Evolutionary conservation across 352 stramenopile species (phyloP), one percentile per base, ranked within the genome.

Genomic region (Ophiocytium majus): DNA sequence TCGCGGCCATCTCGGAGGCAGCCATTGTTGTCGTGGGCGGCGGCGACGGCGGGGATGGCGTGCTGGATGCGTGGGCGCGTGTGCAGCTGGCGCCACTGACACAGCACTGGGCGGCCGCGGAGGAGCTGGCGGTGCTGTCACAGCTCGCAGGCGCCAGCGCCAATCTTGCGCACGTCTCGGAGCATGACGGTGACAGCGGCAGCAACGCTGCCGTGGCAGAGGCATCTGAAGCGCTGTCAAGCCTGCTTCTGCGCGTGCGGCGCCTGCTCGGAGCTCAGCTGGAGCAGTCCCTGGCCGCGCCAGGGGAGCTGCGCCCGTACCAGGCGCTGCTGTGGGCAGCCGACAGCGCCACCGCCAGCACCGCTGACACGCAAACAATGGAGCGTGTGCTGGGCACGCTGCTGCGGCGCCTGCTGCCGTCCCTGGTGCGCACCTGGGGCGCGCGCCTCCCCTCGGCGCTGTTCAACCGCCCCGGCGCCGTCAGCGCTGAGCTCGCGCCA

Each of bases 311-410:
- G 9, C 79, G 92, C 75, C 89, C 92, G 49, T 94, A 93, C 83
- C 93, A 95, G 82, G 93, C 91, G 33, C 81, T 95, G 10, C 31
- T 93, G 34, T 95, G 93, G 92, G 88, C 91, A 64, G 88, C 91
- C 75, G 90, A 94, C 37, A 90, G 86, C 83, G 71, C 89, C 9
- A n/a, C 14, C 0, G 49, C 14, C 31, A 19, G 31, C 0, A 82
- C 79, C 1, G 50, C 79, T 32, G 32, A 10, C 5, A 71, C 23
- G 17, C 5, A 81, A 76, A 10, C 76, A 5, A 5, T 81, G 5
- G 76, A 74, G 9, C 23, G 32, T 5, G 14, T 76, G 5, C 14
- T 81, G 5, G 9, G 5, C 5, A 10, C 75, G 9, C 57, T 88
- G 43, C 10, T 88, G 37, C 76, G 34, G 31, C 36, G 50, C n/a